Conservation (phyloP, 2,329 filamentous ascomycete species). For the Cercospora janseana region DNA sequence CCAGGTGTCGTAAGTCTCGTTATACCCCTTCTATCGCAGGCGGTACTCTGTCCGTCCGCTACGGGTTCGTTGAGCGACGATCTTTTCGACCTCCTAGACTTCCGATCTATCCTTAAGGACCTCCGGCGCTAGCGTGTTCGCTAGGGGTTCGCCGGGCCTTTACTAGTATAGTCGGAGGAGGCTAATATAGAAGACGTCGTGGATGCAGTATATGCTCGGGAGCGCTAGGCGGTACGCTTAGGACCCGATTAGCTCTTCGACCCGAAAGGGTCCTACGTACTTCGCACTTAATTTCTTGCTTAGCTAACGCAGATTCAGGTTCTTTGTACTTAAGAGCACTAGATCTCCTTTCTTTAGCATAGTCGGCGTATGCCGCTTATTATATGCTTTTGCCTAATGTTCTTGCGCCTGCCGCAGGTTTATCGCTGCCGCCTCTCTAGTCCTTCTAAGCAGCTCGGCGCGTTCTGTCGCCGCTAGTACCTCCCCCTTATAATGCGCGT, state of each 20-base stretch:
- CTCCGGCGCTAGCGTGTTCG: not conserved
- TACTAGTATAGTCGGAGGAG: constrained; percentile 15
- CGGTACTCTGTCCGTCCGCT: not conserved
- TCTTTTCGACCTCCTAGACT: constrained; percentile 6
- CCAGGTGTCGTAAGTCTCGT: constrained; percentile 7
- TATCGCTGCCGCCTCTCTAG: not conserved
- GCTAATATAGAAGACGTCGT: constrained; percentile 21
- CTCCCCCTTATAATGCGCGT: not conserved
- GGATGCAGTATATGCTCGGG: constrained; percentile 10
- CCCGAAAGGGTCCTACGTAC: constrained; percentile 16
- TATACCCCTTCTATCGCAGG: constrained; percentile 6
- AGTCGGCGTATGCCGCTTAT: not conserved
- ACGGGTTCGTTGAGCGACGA: not conserved
- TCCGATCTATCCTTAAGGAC: not conserved
- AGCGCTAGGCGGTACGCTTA: constrained; percentile 17
- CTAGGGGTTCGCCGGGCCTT: not conserved
- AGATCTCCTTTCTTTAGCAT: constrained; percentile 9
- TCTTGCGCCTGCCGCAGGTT: not conserved
- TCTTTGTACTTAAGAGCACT: constrained; percentile 13
- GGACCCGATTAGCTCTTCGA: constrained; percentile 6
- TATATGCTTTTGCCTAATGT: not conserved
- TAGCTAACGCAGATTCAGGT: constrained; percentile 17
- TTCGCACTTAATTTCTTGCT: constrained; percentile 16
- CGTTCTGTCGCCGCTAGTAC: not conserved
- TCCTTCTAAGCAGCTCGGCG: not conserved